Percentiles rank a stretch among this genome's conserved stretches.
Evolutionary conservation across 2,329 filamentous ascomycete species (phyloP).

Genomic region (Lachnellula arida): DNA sequence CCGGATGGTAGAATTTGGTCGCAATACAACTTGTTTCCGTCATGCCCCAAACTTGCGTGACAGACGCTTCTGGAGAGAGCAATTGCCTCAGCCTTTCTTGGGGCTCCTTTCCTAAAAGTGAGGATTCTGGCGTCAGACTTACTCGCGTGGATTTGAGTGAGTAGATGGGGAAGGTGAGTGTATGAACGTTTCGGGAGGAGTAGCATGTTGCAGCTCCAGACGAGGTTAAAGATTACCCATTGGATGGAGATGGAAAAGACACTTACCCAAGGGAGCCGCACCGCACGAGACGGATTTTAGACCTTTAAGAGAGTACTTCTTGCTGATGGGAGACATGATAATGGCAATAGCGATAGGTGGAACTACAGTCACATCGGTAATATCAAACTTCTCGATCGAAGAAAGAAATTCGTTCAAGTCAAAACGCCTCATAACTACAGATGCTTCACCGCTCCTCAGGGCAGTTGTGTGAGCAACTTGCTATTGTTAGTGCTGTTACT

Average conservation of each 20-base stretch:
- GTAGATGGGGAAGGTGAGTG: no score
- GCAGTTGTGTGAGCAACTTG: slow-evolving; percentile 62
- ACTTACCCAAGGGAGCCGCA: slow-evolving; percentile 35
- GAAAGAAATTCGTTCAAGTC: slow-evolving; percentile 68
- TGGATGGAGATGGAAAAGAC: no score
- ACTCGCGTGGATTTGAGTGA: no score
- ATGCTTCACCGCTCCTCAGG: slow-evolving; percentile 16
- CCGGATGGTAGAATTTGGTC: slow-evolving; percentile 33
- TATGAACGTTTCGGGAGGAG: no score
- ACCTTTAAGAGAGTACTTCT: slow-evolving; percentile 52
- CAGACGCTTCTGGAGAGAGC: slow-evolving; percentile 37
- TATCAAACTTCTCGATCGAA: slow-evolving; percentile 60
- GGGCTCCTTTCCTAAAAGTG: slow-evolving; percentile 37
- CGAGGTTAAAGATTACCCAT: no score
- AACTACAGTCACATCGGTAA: slow-evolving; percentile 63
- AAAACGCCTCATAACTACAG: slow-evolving; percentile 65
- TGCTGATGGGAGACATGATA: slow-evolving; percentile 23
- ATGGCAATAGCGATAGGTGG: slow-evolving; percentile 72
- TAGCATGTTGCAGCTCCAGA: no score
- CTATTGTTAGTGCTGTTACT: neutral
- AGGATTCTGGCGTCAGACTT: no score
- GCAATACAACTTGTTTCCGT: slow-evolving; percentile 38
- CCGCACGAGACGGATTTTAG: slow-evolving; percentile 38
- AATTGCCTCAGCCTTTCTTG: slow-evolving; percentile 38
- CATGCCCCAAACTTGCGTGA: slow-evolving; percentile 50